Evolutionary conservation across 2,329 filamentous ascomycete genomes (phyloP), one percentile per base, ranked within the genome.

Genomic region (Fusarium xylarioides): DNA sequence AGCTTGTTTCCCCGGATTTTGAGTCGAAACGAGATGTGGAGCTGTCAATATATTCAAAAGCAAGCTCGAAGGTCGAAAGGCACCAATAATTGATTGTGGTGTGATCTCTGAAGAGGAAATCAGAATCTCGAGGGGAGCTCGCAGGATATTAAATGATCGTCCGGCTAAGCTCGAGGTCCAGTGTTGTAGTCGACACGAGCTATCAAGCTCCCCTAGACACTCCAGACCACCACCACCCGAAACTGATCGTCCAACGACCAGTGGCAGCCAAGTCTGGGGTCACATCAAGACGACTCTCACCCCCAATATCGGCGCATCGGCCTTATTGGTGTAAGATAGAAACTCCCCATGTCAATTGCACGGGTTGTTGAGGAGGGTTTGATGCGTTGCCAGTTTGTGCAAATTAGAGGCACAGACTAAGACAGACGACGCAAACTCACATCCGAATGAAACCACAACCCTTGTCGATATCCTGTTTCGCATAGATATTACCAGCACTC

Each of bases 111-210:
- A 50, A 43, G 44, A 60, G 50, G 63, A 46, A 54, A 21, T 50
- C 44, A 47, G 26, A 56, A 62, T 46, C 52, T 69, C n/a, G 60
- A 76, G 70, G 72, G 74, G 70, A 74, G 63, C 57, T 60, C 28
- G 42, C 46, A 62, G 66, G 64, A 67, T 75, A 74, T 75, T 76
- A 76, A 75, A 76, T 76, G 62, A 76, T 74, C 63, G 52, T 62
- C 62, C 47, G 50, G 63, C 59, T 52, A 59, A 69, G 59, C 58
- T 47, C 49, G 56, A 70, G 60, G 66, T 43, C 49, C 49, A 35
- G 32, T 37, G 56, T 44, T 54, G 44, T 40, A 43, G 32, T 50
- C 55, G 19, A 54, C 34, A 54, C 50, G 35, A 50, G 55, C 32
- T 67, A 56, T 68, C 55, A 38, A 63, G 59, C 63, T 62, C 67